Percentiles rank a stretch among this genome's conserved stretches.
phyloP scores from a whole-genome alignment of 2,329 filamentous ascomycete genomes.

The Chlorencoelia australis region DNA sequence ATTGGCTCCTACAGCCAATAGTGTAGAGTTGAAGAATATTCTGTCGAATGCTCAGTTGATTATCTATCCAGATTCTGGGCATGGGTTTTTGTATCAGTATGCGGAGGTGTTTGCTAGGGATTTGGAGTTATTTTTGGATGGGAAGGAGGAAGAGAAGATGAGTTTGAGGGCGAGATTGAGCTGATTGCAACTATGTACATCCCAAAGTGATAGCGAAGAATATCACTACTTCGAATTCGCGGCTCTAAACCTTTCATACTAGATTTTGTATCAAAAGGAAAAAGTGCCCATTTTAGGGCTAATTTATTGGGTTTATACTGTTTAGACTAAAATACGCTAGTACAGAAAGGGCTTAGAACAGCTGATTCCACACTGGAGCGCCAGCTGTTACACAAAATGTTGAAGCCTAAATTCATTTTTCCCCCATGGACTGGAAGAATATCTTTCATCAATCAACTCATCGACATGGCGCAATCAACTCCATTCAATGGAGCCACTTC shows the following conservation, averaged over 20 bases:
- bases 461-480: too few species aligned
- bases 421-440: too few species aligned
- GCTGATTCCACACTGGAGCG: not conserved
- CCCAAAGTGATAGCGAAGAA: too few species aligned
- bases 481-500: too few species aligned
- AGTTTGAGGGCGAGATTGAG: not conserved
- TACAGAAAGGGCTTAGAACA: not conserved
- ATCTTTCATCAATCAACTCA: too few species aligned
- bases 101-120: conserved; percentile 10
- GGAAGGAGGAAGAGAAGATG: not conserved
- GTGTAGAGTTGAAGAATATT: conserved; percentile 6
- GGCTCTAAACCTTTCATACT: not conserved
- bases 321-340: too few species aligned
- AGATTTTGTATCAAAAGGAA: not conserved
- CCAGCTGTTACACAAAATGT: too few species aligned
- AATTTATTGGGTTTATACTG: too few species aligned
- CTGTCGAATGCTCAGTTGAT: conserved; percentile 8
- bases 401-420: too few species aligned
- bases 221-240: too few species aligned
- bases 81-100: conserved; percentile 13
- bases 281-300: too few species aligned
- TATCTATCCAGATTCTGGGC: conserved; percentile 12
- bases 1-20: conserved; percentile 15
- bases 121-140: conserved; percentile 10
- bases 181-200: too few species aligned